phyloP scores from a whole-genome alignment of 2,329 filamentous ascomycete species.

The Phyllosticta citribraziliensis region DNA sequence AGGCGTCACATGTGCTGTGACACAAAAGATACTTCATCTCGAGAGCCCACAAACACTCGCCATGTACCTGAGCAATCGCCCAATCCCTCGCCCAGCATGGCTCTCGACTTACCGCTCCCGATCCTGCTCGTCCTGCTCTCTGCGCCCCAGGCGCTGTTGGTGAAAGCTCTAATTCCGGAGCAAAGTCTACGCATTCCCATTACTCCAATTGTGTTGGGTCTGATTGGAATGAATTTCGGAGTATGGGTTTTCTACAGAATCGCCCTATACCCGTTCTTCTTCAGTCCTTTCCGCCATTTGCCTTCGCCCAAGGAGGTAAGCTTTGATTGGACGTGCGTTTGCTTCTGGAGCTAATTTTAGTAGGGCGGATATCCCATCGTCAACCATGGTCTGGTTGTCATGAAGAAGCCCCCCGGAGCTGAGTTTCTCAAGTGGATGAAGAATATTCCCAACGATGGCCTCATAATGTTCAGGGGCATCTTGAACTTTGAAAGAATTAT shows the following conservation, averaged over 20 bases:
- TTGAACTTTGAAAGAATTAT: slow-evolving; percentile 30
- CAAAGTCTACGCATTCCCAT: slow-evolving; percentile 1
- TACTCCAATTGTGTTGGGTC: not conserved
- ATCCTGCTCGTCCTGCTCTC: slow-evolving; percentile 1
- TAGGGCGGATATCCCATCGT: slow-evolving; percentile 21
- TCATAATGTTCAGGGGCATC: slow-evolving; percentile 30
- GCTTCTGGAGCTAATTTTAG: not conserved
- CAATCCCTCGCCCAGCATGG: slow-evolving; percentile 1
- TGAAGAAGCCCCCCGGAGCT: slow-evolving; percentile 24
- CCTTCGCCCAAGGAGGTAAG: slow-evolving; percentile 19
- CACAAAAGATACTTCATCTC: not conserved
- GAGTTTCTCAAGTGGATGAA: slow-evolving; percentile 27
- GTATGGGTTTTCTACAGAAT: slow-evolving; percentile 2
- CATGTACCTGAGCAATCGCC: not conserved
- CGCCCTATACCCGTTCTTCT: slow-evolving; percentile 28
- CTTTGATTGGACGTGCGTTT: not conserved
- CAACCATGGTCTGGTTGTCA: slow-evolving; percentile 27
- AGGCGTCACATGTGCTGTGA: slow-evolving; percentile 2
- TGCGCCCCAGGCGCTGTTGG: slow-evolving; percentile 4
- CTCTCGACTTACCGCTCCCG: slow-evolving; percentile 5
- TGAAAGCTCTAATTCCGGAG: slow-evolving; percentile 4
- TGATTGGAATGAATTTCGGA: slow-evolving; percentile 3
- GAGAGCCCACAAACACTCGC: not conserved
- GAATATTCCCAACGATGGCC: slow-evolving; percentile 29
- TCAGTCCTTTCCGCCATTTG: slow-evolving; percentile 31